Evolutionary conservation across 2,329 filamentous ascomycete species (phyloP), one percentile per base, ranked within the genome.

Genomic region (Pseudogymnoascus sp.): DNA sequence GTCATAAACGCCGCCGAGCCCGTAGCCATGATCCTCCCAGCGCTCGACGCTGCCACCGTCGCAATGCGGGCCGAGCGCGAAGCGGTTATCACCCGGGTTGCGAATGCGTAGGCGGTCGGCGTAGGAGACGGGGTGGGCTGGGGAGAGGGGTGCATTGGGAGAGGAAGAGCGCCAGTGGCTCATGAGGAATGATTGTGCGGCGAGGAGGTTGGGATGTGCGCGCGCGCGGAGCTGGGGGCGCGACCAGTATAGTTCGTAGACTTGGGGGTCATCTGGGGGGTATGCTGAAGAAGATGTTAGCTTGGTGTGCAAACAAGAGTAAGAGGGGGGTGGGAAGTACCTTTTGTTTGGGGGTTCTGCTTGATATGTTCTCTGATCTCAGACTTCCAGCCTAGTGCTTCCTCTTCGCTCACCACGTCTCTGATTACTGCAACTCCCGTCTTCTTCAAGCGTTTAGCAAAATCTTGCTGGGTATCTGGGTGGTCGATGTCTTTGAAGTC

Each of bases 241-340:
- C 0, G 87, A 88, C 88, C 88, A 91, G 74, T 91, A 92, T 1
- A 92, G 76, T 71, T 91, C 89, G 69, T 84, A 90, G 5, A 92
- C 88, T 49, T 89, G 85, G 0, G 87, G 88, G 42, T 86, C 80
- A 52, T 87, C 76, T 0, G 80, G 73, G 0, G 88, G 89, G 65
- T 90, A 92, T 2, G 84, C 88, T 45, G 11, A 2, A 4, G 16
- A 4, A 5, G 7, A 5, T 2, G 25, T 60, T 60, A 59, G 19
- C 14, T 36, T 60, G 42, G 8, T 62, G 4, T 19, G 22, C 8
- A 6, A 11, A n/a, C 23, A 23, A 2, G 9, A 9, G 3, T n/a
- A 22, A 12, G 12, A 36, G 14, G 45, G 6, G n/a, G n/a, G 11
- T 12, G n/a, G 16, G 30, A 28, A 36, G 23, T 64, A 69, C 68